Evolutionary conservation across 2,329 filamentous ascomycete genomes (phyloP), one percentile per base, ranked within the genome.

Genomic region (Trichoderma guizhouense): DNA sequence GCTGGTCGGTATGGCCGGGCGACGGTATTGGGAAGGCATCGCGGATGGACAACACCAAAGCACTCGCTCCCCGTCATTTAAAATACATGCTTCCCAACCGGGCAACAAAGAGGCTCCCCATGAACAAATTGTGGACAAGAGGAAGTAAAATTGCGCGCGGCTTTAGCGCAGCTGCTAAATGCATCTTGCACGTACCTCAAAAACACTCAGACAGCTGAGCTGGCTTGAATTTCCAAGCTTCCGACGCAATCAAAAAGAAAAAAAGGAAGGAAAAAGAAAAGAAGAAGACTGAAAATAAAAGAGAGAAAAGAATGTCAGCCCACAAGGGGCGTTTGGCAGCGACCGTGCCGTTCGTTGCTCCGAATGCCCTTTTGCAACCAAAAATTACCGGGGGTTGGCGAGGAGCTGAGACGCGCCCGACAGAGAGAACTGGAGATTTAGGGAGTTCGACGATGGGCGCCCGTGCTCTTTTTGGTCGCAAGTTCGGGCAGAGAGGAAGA

Each of bases 101-200:
- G 55, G 28, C n/a, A 60, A 28, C 28, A 30, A 12, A 63, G n/a
- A 21, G 53, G 15, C 28, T 57, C 60, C 7, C 21, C 8, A 14
- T 21, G 30, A 32, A 28, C 64, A 61, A 61, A 61, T 61, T 51
- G 39, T 53, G 66, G 57, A 36, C 47, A 36, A 24, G 28, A 21
- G 11, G 60, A 64, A 18, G 66, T 51, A 64, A 72, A 72, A 62
- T 72, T 72, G 71, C 71, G 71, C 71, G 71, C 71, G 63, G 43
- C 64, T 47, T 62, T 47, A 70, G 66, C 71, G 65, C 66, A 61
- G 26, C 51, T 47, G 71, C 47, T 64, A 26, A 67, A 53, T 47
- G 65, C 65, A 55, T 69, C 11, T 60, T 70, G 51, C 39, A 70
- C 71, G 69, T 61, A 72, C 71, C 65, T 72, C 64, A 32, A 60